Percentiles rank a stretch among this genome's conserved stretches.
Evolutionary conservation across 164 flowering plant species (phyloP).

Genomic region (Magnolia changhungtana): DNA sequence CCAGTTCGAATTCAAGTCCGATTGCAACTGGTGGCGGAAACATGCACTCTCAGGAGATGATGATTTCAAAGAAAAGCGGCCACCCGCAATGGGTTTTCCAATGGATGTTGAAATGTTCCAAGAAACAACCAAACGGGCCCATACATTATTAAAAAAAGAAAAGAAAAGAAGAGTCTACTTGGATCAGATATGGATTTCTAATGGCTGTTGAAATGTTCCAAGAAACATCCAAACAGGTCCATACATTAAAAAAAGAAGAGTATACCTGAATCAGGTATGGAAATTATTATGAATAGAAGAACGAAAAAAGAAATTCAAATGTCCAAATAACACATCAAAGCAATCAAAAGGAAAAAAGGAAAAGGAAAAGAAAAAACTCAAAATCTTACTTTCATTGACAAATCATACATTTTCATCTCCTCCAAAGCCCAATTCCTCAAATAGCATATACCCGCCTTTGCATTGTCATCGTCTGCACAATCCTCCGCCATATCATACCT

Average conservation of each 20-base stretch:
- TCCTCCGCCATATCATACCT: constrained; percentile 85
- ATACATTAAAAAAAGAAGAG: neutral
- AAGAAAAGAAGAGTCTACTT: neutral
- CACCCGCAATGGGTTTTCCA: too few relatives aligned
- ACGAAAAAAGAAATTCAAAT: neutral
- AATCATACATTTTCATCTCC: constrained; percentile 73
- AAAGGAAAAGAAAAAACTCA: neutral
- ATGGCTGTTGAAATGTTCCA: neutral
- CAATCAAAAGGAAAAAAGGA: neutral
- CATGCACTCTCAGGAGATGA: too few relatives aligned
- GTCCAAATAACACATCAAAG: neutral
- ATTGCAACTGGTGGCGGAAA: too few relatives aligned
- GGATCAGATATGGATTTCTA: neutral
- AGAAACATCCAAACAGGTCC: neutral
- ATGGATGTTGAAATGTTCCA: too few relatives aligned
- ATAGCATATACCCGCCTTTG: constrained; percentile 49
- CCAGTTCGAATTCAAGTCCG: too few relatives aligned
- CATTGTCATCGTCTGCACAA: constrained; percentile 93
- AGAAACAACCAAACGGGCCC: too few relatives aligned
- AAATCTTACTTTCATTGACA: constrained; percentile 50
- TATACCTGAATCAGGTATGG: neutral
- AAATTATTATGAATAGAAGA: too few relatives aligned
- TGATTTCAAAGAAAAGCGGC: too few relatives aligned
- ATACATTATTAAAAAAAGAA: too few relatives aligned
- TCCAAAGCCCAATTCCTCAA: constrained; percentile 58